Conservation (phyloP, 441 rosid species). For the Daphne laureola region DNA sequence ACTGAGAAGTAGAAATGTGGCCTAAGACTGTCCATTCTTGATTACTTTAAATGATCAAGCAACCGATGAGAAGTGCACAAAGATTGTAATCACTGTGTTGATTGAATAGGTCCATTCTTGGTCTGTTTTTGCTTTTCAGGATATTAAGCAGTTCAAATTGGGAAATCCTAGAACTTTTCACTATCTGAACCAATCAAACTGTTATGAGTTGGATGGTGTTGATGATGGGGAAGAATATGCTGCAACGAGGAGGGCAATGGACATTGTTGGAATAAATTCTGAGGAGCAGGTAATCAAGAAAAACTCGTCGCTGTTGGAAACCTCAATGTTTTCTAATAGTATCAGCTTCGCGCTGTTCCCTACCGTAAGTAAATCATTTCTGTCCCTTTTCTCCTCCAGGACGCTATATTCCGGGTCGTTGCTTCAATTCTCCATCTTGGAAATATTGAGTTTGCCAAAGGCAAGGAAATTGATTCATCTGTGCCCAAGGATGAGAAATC, state of each 20-base stretch:
- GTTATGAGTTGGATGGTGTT: slow-evolving; percentile 70
- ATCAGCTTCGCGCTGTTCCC: slow-evolving; percentile 6
- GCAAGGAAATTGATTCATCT: slow-evolving; percentile 85
- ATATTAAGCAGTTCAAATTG: slow-evolving; percentile 58
- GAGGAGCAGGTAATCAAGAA: slow-evolving; percentile 65
- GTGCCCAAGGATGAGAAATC: slow-evolving; percentile 88
- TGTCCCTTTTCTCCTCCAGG: slow-evolving; percentile 34
- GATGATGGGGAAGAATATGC: slow-evolving; percentile 81
- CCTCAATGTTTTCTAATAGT: slow-evolving; percentile 8
- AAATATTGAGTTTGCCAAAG: slow-evolving; percentile 83
- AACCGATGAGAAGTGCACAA: too few species aligned
- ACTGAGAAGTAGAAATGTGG: too few species aligned
- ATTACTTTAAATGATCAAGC: too few species aligned
- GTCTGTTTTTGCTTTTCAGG: slow-evolving; percentile 37
- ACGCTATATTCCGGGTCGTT: slow-evolving; percentile 81
- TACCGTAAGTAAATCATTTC: background rate
- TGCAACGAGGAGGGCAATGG: slow-evolving; percentile 92
- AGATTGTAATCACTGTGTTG: too few species aligned
- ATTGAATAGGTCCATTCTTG: background rate
- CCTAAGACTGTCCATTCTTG: too few species aligned
- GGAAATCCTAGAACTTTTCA: slow-evolving; percentile 77
- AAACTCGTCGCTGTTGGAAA: slow-evolving; percentile 14
- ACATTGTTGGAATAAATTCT: slow-evolving; percentile 77
- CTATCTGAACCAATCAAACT: slow-evolving; percentile 91
- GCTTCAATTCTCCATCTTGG: slow-evolving; percentile 98